Evolutionary conservation across 495 filamentous ascomycete genomes (phyloP).

Genomic region (Thermothielavioides terrestris): DNA sequence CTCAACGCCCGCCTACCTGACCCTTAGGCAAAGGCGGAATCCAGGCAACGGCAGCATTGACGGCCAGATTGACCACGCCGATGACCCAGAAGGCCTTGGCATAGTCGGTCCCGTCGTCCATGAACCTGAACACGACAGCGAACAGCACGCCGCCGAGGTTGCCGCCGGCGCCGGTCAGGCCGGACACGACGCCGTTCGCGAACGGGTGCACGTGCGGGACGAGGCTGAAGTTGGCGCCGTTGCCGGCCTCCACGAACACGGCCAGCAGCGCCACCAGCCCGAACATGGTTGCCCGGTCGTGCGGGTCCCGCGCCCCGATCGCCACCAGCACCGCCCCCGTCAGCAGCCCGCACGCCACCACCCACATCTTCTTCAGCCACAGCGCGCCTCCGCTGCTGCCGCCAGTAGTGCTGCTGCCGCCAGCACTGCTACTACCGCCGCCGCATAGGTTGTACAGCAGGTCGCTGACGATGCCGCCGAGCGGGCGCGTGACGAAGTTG

Average conservation of each 20-base stretch:
- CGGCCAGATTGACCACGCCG: slow-evolving; percentile 56
- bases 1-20: slow-evolving; percentile 6
- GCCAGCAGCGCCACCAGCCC: slow-evolving; percentile 67
- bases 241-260: slow-evolving; percentile 75
- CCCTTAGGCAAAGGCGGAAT: slow-evolving; percentile 60
- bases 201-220: slow-evolving; percentile 76
- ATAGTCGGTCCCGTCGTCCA: slow-evolving; percentile 51
- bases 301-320: slow-evolving; percentile 58
- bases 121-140: slow-evolving; percentile 75
- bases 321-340: slow-evolving; percentile 61
- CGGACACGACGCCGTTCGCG: slow-evolving; percentile 60
- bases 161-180: slow-evolving; percentile 67
- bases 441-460: slow-evolving; percentile 53
- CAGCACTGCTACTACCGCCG: slow-evolving; percentile 13
- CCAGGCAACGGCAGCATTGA: slow-evolving; percentile 60
- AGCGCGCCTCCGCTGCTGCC: slow-evolving; percentile 27
- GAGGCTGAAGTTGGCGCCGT: slow-evolving; percentile 78
- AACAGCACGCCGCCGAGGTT: slow-evolving; percentile 87
- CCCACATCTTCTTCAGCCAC: slow-evolving; percentile 69
- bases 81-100: slow-evolving; percentile 68
- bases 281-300: slow-evolving; percentile 56
- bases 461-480: slow-evolving; percentile 67
- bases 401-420: no score
- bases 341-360: slow-evolving; percentile 53
- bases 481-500: slow-evolving; percentile 66